A percentile compares a stretch with the other conserved stretches of the same genome.
Conservation (phyloP, 2,329 filamentous ascomycete genomes). For the Fusarium napiforme region DNA sequence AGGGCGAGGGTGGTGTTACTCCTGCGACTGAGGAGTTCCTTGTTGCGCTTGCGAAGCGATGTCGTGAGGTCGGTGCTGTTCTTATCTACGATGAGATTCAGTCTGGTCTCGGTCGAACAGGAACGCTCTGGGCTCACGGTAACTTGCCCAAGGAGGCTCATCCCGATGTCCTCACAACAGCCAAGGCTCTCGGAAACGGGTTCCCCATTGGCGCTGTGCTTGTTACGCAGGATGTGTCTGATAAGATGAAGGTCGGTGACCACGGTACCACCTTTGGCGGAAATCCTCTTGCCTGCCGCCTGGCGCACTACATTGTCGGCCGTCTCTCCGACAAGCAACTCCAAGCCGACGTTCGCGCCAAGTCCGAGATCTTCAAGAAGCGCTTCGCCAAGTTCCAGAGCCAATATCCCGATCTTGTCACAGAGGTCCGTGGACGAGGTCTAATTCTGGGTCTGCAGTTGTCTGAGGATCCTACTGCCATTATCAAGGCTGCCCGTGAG, state of each 20-base stretch:
- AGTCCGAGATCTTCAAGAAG: slow-evolving; percentile 63
- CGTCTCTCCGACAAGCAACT: slow-evolving; percentile 78
- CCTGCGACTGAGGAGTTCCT: slow-evolving; percentile 87
- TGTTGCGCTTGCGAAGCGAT: slow-evolving; percentile 82
- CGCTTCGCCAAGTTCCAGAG: slow-evolving; percentile 60
- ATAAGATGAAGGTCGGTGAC: slow-evolving; percentile 70
- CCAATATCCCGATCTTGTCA: slow-evolving; percentile 74
- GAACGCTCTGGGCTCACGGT: slow-evolving; percentile 88
- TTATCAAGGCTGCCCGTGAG: slow-evolving; percentile 88
- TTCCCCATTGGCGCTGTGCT: slow-evolving; percentile 86
- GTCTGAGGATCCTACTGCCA: slow-evolving; percentile 73
- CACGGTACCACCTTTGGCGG: slow-evolving; percentile 96
- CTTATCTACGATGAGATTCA: slow-evolving; percentile 98
- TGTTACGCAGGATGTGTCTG: slow-evolving; percentile 54
- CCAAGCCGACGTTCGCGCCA: slow-evolving; percentile 75
- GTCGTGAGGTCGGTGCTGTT: slow-evolving; percentile 86
- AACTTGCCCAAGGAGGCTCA: slow-evolving; percentile 81
- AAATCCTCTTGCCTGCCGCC: slow-evolving; percentile 84
- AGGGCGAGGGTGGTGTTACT: slow-evolving; percentile 94
- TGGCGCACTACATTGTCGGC: slow-evolving; percentile 87
- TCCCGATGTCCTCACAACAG: slow-evolving; percentile 92
- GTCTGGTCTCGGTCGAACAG: slow-evolving; percentile 89
- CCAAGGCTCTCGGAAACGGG: slow-evolving; percentile 96
- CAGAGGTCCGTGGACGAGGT: slow-evolving; percentile 83
- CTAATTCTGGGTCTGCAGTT: slow-evolving; percentile 90